phyloP scores from a whole-genome alignment of 2,329 filamentous ascomycete genomes.

The Dothistroma pini region DNA sequence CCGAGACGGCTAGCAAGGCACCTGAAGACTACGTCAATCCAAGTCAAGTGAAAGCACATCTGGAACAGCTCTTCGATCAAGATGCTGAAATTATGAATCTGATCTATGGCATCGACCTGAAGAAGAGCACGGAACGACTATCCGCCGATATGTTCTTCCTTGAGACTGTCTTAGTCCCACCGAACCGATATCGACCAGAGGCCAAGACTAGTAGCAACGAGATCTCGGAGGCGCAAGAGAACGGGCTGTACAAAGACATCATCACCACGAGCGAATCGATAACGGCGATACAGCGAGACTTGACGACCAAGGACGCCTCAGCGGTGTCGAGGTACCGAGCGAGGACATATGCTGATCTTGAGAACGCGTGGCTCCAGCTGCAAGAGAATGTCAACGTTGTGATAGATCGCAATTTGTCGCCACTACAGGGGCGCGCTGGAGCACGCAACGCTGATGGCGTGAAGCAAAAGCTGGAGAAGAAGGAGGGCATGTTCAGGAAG shows the following conservation, averaged over 20 bases:
- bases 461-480: constrained; percentile 97
- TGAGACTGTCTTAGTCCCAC: constrained; percentile 78
- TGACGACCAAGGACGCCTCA: constrained; percentile 45
- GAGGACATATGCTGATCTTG: constrained; percentile 69
- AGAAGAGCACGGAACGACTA: constrained; percentile 16
- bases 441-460: constrained; percentile 85
- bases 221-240: constrained; percentile 84
- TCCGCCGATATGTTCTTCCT: constrained; percentile 85
- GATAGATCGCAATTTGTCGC: constrained; percentile 84
- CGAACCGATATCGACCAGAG: constrained; percentile 87
- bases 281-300: constrained; percentile 68
- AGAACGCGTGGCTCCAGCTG: constrained; percentile 75
- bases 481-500: constrained; percentile 95
- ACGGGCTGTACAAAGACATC: constrained; percentile 81
- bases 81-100: constrained; percentile 79
- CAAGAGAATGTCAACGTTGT: constrained; percentile 91
- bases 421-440: constrained; percentile 71
- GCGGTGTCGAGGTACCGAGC: constrained; percentile 45
- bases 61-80: constrained; percentile 77
- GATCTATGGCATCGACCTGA: constrained; percentile 57
- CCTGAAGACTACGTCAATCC: constrained; percentile 74
- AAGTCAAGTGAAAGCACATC: constrained; percentile 74
- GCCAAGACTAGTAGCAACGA: constrained; percentile 75
- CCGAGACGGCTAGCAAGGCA: constrained; percentile 39
- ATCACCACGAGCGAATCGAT: constrained; percentile 71